Evolutionary conservation across 1,284 basidiomycete genomes (phyloP), one percentile per base, ranked within the genome.

Genomic region (Jaminaea rosea): DNA sequence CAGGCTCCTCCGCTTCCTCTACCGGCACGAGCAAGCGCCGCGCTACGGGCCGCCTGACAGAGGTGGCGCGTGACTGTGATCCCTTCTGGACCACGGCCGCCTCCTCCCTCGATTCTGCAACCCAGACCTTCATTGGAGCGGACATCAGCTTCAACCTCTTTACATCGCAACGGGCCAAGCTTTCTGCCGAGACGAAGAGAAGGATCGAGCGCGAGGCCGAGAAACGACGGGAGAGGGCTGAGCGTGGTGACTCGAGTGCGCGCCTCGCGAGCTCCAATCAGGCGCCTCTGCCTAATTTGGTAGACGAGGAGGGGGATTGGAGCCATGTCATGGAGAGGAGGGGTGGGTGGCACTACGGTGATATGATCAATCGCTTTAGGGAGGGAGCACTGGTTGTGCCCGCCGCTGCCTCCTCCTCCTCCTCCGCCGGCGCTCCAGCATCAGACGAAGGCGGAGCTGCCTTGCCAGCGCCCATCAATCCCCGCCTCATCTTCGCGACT

Each of bases 101-200:
- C 10, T 60, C 62, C 17, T 21, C 55, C 37, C 46, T 67, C 21
- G 63, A 68, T 50, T 51, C 45, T 1, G 57, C 44, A 7, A 52
- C 17, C 7, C 64, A 71, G 58, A 60, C 59, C n/a, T 73, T 60
- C 47, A 53, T 71, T 26, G 70, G 69, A 26, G 56, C 67, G 4
- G 70, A 73, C 52, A 60, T 73, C 46, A 56, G 55, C 24, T 69
- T 72, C 59, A 73, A 73, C 24, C 17, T 73, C 34, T 73, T 62
- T 53, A 63, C 68, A 17, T 55, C 61, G 13, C 60, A 63, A 55
- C 58, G 70, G 23, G 47, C 62, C 13, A 44, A 46, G 27, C 46
- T 59, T 23, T 53, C 56, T 17, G 52, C 56, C 15, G 55, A 58
- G 42, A 52, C 50, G 26, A 55, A 55, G 47, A 32, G 46, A 13